These are phyloP conservation scores for Hirschfeldia incana DNA, from an alignment of 345 rosid genomes.

Conservation along the genomic window DNA sequence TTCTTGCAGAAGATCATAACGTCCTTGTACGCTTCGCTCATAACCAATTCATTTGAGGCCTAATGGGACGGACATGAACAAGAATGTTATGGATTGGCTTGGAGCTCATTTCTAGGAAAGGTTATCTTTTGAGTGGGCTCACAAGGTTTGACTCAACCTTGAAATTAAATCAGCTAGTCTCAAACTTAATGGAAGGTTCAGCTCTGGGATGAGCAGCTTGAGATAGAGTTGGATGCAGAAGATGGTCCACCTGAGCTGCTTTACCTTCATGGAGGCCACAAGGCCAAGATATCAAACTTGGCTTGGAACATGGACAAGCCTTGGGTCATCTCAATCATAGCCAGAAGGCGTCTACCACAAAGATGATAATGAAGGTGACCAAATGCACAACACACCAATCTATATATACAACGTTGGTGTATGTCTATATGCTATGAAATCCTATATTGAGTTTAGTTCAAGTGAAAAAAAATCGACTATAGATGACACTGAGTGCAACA, in stretches of 20 bases:
- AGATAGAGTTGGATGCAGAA: constrained; percentile 71
- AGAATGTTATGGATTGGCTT: background rate
- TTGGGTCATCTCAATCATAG: constrained; percentile 79
- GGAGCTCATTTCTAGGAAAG: background rate
- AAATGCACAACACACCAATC: background rate
- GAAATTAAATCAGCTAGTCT: constrained; percentile 11
- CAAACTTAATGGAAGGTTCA: constrained; percentile 25
- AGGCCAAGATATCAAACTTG: constrained; percentile 76
- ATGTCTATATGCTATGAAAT: constrained; percentile 5
- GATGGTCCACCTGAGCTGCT: constrained; percentile 66
- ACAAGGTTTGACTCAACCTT: background rate
- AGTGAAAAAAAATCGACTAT: background rate
- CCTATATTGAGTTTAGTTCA: background rate
- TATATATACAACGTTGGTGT: constrained; percentile 5
- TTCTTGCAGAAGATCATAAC: background rate
- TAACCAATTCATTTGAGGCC: background rate
- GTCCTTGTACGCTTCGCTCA: background rate
- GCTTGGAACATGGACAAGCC: constrained; percentile 77
- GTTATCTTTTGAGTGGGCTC: background rate
- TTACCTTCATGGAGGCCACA: constrained; percentile 60
- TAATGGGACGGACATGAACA: background rate
- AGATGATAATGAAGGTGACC: too few species aligned
- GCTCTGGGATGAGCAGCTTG: constrained; percentile 81
- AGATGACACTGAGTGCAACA: background rate
- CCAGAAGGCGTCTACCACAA: constrained; percentile 47